Base-by-base conservation (phyloP, 768 basidiomycete genomes). In the Pilatotrama ljubarskyi region DNA sequence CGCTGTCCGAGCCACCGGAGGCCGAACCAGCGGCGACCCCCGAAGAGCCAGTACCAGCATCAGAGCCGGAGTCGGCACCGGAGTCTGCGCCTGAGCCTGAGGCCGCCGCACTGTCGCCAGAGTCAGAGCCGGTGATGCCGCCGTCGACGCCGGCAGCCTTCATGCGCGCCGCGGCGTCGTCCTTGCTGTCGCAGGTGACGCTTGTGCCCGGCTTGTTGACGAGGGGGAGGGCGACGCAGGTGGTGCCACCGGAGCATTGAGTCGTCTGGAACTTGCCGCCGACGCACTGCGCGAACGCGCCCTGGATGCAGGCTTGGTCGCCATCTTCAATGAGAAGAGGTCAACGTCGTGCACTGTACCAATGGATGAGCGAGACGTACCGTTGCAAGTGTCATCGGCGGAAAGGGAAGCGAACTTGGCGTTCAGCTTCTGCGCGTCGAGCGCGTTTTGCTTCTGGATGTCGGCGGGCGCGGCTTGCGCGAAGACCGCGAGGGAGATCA, bases 141-240 rank as follows among this genome's bases (percentile, higher is more conserved):
- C 70, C 70, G 18, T 57, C 51, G 35, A 66, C 76, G 25, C 76
- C 75, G 22, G 76, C 74, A 1, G 59, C 68, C n/a, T 66, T 62
- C 52, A 79, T 71, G n/a, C 77, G 71, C 4, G 68, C 59, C 9
- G 64, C 35, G 3, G 74, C 75, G 59, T 78, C 77, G 5, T 55
- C 61, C 40, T 68, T 54, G 14, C 70, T 72, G 44, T 72, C 70
- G 66, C 78, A 79, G 13, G 75, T 61, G 55, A 79, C 49, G 55
- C 63, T 63, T n/a, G 78, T 79, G 48, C 79, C 79, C 3, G 66
- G 63, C 42, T 61, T 65, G 61, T 78, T 77, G 11, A 78, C 75
- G 29, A 80, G 72, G 1, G 79, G 79, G 22, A 80, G 73, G 2
- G 77, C 80, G 25, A 70, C 68, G 67, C 80, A 81, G 17, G 36